These are phyloP conservation scores for Pugionium dolabratum DNA, from an alignment of 345 rosid genomes.

Conservation along the genomic window DNA sequence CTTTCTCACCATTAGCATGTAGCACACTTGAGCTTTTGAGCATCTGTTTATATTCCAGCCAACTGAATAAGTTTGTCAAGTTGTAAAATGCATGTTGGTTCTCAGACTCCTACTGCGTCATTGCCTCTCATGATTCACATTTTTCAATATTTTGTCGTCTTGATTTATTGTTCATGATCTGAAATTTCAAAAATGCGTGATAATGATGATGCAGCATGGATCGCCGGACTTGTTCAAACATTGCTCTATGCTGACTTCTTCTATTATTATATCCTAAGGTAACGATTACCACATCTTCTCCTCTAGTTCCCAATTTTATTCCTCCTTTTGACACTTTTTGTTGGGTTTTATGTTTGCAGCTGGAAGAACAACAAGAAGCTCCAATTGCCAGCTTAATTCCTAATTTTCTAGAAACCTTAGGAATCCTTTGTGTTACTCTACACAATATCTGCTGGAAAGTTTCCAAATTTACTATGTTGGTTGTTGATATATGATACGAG, in stretches of 20 bases:
- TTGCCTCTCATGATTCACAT: no score
- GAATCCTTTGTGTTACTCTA: conserved; percentile 2
- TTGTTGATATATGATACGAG: conserved; percentile 27
- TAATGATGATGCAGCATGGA: conserved; percentile 68
- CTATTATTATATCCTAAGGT: conserved; percentile 81
- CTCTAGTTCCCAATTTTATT: background rate
- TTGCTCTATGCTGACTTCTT: conserved; percentile 79
- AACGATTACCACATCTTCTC: background rate
- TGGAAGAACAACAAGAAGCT: conserved; percentile 90
- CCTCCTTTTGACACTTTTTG: background rate
- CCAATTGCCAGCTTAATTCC: conserved; percentile 68
- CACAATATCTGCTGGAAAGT: conserved; percentile 1
- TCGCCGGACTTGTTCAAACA: conserved; percentile 71
- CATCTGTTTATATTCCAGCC: background rate
- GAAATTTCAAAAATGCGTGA: conserved; percentile 9
- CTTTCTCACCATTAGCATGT: background rate
- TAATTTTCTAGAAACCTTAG: conserved; percentile 10
- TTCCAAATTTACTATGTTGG: conserved; percentile 26
- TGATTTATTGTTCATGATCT: conserved; percentile 8
- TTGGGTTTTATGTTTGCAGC: conserved; percentile 44
- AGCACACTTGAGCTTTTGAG: background rate
- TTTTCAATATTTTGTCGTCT: background rate
- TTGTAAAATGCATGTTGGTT: no score
- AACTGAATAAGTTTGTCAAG: no score
- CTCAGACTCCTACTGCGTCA: no score